Evolutionary conservation across 352 stramenopile species (phyloP).

Genomic region (Pythium sp.): DNA sequence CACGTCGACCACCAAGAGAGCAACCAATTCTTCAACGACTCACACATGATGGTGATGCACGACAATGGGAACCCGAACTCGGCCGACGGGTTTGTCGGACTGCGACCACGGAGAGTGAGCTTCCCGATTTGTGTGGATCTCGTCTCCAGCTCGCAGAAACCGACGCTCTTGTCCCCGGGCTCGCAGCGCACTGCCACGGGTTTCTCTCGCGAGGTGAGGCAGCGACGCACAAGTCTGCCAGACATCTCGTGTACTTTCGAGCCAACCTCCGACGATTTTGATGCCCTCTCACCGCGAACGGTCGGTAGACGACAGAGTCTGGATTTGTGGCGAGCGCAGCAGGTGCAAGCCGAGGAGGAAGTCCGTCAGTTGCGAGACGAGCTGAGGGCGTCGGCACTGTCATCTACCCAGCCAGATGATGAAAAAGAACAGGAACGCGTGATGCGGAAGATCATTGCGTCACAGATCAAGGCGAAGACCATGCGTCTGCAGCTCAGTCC

Average conservation of each 20-base stretch:
- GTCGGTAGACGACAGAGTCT: conserved; percentile 47
- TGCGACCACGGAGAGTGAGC: conserved; percentile 12
- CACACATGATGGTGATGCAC: conserved; percentile 11
- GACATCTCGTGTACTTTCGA: conserved; percentile 13
- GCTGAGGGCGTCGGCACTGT: conserved; percentile 45
- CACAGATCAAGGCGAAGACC: conserved; percentile 61
- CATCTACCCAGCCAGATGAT: conserved; percentile 23
- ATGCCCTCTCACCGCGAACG: conserved; percentile 25
- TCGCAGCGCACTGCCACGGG: conserved; percentile 17
- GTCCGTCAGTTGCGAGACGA: conserved; percentile 45
- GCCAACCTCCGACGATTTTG: not conserved
- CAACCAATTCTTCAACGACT: conserved; percentile 17
- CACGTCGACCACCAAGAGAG: conserved; percentile 21
- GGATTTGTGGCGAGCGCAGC: conserved; percentile 46
- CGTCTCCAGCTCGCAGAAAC: conserved; percentile 27
- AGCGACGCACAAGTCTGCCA: conserved; percentile 21
- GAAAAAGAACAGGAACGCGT: conserved; percentile 56
- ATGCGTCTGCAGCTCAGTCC: conserved; percentile 48
- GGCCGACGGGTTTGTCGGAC: conserved; percentile 18
- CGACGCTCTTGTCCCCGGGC: conserved; percentile 38
- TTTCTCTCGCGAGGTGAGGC: not conserved
- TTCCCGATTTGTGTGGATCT: conserved; percentile 27
- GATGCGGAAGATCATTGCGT: conserved; percentile 61
- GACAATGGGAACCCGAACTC: conserved; percentile 39
- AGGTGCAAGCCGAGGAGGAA: conserved; percentile 40